Evolutionary conservation across 78 protist genomes (phyloP), one percentile per base, ranked within the genome.

Genomic region (Protostelium mycophagum): DNA sequence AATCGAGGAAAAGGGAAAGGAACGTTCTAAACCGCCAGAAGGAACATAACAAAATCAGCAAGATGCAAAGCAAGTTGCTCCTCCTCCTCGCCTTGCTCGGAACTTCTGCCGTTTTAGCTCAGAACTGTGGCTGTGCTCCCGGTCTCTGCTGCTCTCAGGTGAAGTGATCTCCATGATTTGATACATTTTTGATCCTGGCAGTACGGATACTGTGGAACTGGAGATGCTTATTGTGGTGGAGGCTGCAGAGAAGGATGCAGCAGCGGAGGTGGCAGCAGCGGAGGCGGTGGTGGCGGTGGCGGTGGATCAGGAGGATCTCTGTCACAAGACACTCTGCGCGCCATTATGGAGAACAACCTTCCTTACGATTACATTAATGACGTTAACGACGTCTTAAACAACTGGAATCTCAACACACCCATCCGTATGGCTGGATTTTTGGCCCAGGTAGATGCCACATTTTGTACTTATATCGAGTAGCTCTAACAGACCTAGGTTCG

Each of bases 61-160:
- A n/a, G n/a, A n/a, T n/a, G n/a, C n/a, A n/a, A n/a, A n/a, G n/a
- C n/a, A n/a, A n/a, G n/a, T n/a, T n/a, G n/a, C n/a, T n/a, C n/a
- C n/a, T n/a, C n/a, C n/a, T n/a, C n/a, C n/a, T n/a, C n/a, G n/a
- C n/a, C n/a, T n/a, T n/a, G n/a, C n/a, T n/a, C n/a, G n/a, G n/a
- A n/a, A n/a, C n/a, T n/a, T n/a, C n/a, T n/a, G n/a, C n/a, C n/a
- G n/a, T n/a, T n/a, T n/a, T n/a, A n/a, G n/a, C n/a, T n/a, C n/a
- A n/a, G n/a, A n/a, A n/a, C n/a, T 51, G 73, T 51, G 73, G 73
- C 16, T 51, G 73, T 16, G 73, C 73, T 51, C 31, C 31, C 16
- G 73, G 73, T 51, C 73, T 51, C 73, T 51, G 73, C 73, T 51
- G 73, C 73, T 51, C 73, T 51, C 73, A 51, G 73, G 73, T 51